Conservation (phyloP, 768 basidiomycete genomes). For the Atractiella rhizophila region DNA sequence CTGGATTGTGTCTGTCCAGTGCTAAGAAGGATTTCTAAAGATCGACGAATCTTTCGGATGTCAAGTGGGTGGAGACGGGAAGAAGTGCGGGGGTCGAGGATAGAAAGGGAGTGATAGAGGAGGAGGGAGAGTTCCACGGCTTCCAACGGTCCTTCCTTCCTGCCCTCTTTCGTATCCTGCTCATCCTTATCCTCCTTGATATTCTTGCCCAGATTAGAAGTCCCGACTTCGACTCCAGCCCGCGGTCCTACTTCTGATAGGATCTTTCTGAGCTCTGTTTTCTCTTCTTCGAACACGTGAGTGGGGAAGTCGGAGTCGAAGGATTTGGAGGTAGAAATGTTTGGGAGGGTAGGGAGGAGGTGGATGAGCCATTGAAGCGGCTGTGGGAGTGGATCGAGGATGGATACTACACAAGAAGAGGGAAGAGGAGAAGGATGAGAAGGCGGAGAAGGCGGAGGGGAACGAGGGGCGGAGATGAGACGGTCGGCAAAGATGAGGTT, state of each 20-base stretch:
- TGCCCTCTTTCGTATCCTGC: too few species aligned
- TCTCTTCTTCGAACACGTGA: too few species aligned
- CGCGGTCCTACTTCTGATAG: too few species aligned
- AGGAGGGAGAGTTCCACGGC: constrained; percentile 3
- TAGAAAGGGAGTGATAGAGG: constrained; percentile 37
- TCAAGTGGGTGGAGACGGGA: constrained; percentile 90
- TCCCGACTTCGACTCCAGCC: too few species aligned
- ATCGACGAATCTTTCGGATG: constrained; percentile 63
- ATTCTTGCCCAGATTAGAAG: too few species aligned
- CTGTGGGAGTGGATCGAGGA: constrained; percentile 10
- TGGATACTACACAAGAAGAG: neutral
- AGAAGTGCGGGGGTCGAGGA: constrained; percentile 42
- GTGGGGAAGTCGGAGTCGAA: constrained; percentile 11
- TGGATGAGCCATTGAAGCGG: constrained; percentile 14
- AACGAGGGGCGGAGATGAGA: constrained; percentile 22
- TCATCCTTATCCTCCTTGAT: too few species aligned
- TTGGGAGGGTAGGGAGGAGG: constrained; percentile 12
- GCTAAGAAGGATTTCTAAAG: constrained; percentile 49
- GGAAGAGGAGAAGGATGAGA: constrained; percentile 5
- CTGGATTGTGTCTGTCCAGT: constrained; percentile 40
- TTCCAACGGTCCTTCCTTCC: neutral
- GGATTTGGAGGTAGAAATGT: constrained; percentile 6
- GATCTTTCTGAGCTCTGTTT: too few species aligned
- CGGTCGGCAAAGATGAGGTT: constrained; percentile 74
- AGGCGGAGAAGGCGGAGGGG: neutral